phyloP scores from a whole-genome alignment of 108 stramenopile species.

The Fistulifera solaris region DNA sequence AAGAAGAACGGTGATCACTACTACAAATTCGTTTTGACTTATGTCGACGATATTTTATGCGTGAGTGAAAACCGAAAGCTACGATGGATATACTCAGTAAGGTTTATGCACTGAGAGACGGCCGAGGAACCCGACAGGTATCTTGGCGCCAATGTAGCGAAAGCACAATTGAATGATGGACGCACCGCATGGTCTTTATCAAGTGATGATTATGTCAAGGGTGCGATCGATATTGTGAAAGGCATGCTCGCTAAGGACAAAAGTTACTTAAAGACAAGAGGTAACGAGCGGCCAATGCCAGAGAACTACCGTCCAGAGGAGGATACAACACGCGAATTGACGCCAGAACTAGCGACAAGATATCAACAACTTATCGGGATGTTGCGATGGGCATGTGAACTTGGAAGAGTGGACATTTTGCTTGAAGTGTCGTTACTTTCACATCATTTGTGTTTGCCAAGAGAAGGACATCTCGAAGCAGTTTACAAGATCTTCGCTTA shows the following conservation, averaged over 20 bases:
- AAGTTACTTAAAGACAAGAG: neutral
- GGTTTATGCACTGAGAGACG: constrained; percentile 10
- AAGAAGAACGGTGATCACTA: constrained; percentile 12
- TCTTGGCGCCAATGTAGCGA: constrained; percentile 8
- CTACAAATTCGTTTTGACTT: constrained; percentile 23
- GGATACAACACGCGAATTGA: constrained; percentile 16
- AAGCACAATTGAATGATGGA: neutral
- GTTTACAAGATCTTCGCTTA: constrained; percentile 42
- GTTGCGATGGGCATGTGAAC: constrained; percentile 33
- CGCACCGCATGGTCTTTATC: constrained; percentile 2
- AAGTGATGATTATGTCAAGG: constrained; percentile 8
- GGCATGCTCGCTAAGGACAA: constrained; percentile 8
- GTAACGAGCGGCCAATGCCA: constrained; percentile 10
- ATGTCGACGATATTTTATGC: constrained; percentile 24
- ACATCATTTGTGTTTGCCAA: constrained; percentile 33
- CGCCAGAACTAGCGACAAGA: constrained; percentile 10
- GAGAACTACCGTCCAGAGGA: constrained; percentile 15
- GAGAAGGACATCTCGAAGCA: constrained; percentile 41
- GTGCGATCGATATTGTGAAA: constrained; percentile 13
- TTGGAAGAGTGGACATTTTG: constrained; percentile 31
- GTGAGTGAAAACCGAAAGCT: constrained; percentile 5
- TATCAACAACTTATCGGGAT: constrained; percentile 30
- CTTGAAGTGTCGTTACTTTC: constrained; percentile 40
- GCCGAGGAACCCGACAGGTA: constrained; percentile 9
- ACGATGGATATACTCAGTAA: constrained; percentile 3